Evolutionary conservation across 352 stramenopile genomes (phyloP), one percentile per base, ranked within the genome.

Genomic region (Lagenidium giganteum): DNA sequence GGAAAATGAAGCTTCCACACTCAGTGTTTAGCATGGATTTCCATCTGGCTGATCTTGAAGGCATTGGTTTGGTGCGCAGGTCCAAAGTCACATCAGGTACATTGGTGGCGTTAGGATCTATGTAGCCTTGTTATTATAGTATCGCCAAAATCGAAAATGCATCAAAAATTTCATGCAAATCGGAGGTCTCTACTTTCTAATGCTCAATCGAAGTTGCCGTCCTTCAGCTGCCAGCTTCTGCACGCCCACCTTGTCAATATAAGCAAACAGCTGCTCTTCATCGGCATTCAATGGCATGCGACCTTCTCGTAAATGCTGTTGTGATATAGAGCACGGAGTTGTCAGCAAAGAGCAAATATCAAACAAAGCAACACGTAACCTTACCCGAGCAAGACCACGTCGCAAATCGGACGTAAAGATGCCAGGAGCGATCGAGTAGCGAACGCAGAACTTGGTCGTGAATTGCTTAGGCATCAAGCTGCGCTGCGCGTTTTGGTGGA

Each of bases 371-470:
- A 37, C 35, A 40, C 21, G 13, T 27, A 58, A 16, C 60, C 63
- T n/a, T 54, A 91, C 79, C 54, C 63, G 50, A 18, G 71, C 57
- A n/a, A 92, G 57, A 7, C 57, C 76, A 40, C 75, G 67, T 29
- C 70, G 67, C 24, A 89, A 26, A 46, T 93, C 74, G 1, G 67
- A 71, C 8, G 77, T 87, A 49, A 84, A 89, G 39, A 87, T 86
- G 11, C 81, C 81, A 1, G 81, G 77, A 0, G 78, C 70, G 14
- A 91, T 67, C 7, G 50, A 56, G 47, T 79, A 89, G 14, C 67
- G 73, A 26, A 90, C 72, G 35, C 78, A 88, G 18, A 93, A 59
- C 48, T 83, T 86, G 9, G 81, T 93, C 1, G 76, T 77, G 38
- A 93, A 91, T 47, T 87, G 77, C 7, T 67, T 73, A 6, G 81